Base-by-base conservation (phyloP, 345 rosid species). In the Eucalyptus marginata region DNA sequence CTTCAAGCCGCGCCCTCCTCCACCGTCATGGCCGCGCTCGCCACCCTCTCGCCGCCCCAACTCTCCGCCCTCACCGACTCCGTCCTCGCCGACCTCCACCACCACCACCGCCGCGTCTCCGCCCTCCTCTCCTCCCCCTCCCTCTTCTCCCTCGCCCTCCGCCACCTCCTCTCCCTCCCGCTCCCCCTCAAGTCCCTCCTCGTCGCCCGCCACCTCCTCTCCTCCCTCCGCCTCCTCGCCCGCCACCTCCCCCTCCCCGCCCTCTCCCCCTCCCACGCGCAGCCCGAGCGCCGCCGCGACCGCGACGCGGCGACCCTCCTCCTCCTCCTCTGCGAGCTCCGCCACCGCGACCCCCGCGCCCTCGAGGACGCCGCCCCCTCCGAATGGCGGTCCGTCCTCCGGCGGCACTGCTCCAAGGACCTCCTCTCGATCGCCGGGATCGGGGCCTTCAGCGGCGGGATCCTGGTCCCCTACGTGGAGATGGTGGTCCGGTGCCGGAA, bases 191-290 rank as follows among this genome's bases (percentile, higher is more conserved):
- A 98, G 90, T 90, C 96, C 87, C 92, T 92, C 22, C 97, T 98
- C 94, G 93, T 98, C 86, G 96, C 99, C 88, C 93, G 93, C 89
- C 97, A 95, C 92, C 99, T 96, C 94, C 95, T 94, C 90, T 93
- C 94, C 90, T 94, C 95, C 86, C 99, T 96, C 92, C 94, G 90
- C 90, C 94, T 90, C 89, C 93, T 96, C 88, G 90, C 96, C 31
- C 29, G 85, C 90, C 91, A 5, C 92, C 86, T 4, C 44, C 44
- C 7, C 44, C 44, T 5, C 90, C 90, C 5, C 86, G 87, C 76
- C 86, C 94, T 86, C 62, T 56, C 62, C 87, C 90, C 17, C 43
- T 90, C 87, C 86, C 89, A 44, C 90, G 89, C 93, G 86, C 89
- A 93, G 90, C 92, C 96, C 43, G 87, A 86, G 46, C 66, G 62